These are phyloP conservation scores for Cyanodermella asteris DNA, from an alignment of 2,329 filamentous ascomycete genomes.

Conservation along the genomic window DNA sequence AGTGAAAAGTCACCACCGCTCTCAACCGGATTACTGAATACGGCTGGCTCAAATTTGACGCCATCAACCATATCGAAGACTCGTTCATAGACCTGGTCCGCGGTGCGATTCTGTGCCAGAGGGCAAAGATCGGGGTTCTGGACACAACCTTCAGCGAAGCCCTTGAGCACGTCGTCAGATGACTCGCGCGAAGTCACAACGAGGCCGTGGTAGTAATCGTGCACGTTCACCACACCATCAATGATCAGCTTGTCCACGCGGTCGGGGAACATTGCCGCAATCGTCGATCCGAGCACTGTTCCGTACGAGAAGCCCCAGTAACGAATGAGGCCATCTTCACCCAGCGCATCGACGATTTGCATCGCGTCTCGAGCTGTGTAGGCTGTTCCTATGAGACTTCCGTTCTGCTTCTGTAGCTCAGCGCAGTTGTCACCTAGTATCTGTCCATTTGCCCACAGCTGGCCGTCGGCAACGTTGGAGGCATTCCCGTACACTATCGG, in stretches of 20 bases:
- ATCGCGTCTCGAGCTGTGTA: slow-evolving; percentile 25
- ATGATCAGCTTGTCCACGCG: slow-evolving; percentile 3
- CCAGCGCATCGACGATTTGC: slow-evolving; percentile 21
- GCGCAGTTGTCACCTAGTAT: slow-evolving; percentile 3
- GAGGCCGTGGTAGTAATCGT: slow-evolving; percentile 4
- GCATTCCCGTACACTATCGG: no score
- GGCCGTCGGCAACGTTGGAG: no score
- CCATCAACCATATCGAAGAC: not conserved
- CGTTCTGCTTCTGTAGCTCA: slow-evolving; percentile 11
- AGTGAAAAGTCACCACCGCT: no score
- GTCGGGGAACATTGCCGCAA: slow-evolving; percentile 9
- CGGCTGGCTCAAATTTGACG: not conserved
- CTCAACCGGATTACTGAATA: not conserved
- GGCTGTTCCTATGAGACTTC: slow-evolving; percentile 19
- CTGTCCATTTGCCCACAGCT: no score
- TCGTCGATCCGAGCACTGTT: slow-evolving; percentile 10
- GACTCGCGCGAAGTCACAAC: no score
- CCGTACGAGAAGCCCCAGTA: slow-evolving; percentile 18
- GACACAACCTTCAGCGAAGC: slow-evolving; percentile 1
- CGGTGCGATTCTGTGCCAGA: not conserved
- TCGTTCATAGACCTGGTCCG: not conserved
- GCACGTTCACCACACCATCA: slow-evolving; percentile 3
- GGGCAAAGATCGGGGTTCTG: slow-evolving; percentile 2
- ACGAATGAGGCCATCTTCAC: slow-evolving; percentile 18
- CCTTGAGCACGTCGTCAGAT: slow-evolving; percentile 1